phyloP scores from a whole-genome alignment of 768 basidiomycete species.

The Tulasnella calospora region DNA sequence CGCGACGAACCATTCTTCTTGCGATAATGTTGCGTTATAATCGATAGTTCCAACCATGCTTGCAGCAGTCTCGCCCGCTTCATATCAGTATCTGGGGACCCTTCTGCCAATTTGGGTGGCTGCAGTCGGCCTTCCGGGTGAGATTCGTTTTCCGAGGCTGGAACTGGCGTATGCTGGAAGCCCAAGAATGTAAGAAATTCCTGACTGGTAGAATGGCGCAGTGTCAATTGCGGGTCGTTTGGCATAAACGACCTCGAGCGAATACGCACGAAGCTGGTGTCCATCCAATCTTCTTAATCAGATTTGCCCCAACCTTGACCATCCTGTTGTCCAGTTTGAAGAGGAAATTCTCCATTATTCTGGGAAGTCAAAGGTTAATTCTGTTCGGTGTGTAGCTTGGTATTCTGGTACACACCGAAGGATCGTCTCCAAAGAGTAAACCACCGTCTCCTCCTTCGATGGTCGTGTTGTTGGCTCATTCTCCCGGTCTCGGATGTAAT shows the following conservation, averaged over 20 bases:
- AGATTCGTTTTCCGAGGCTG: not conserved
- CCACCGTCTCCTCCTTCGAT: constrained; percentile 49
- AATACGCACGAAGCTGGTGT: constrained; percentile 42
- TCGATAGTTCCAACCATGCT: constrained; percentile 69
- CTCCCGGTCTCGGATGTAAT: constrained; percentile 54
- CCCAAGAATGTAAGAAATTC: too few species aligned
- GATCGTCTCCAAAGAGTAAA: constrained; percentile 60
- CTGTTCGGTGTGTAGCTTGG: constrained; percentile 9
- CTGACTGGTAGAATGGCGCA: not conserved
- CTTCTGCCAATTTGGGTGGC: constrained; percentile 44
- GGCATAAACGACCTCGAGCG: not conserved
- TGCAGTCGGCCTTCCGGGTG: constrained; percentile 29
- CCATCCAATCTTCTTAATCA: constrained; percentile 25
- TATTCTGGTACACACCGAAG: constrained; percentile 47
- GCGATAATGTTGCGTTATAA: constrained; percentile 45
- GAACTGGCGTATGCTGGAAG: not conserved
- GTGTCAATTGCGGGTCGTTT: not conserved
- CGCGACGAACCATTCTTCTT: not conserved
- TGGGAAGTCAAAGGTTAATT: constrained; percentile 33
- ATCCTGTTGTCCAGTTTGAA: constrained; percentile 50
- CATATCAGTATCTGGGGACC: not conserved
- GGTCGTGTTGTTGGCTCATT: constrained; percentile 43
- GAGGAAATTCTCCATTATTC: constrained; percentile 63
- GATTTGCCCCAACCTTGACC: constrained; percentile 16
- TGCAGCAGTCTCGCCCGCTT: constrained; percentile 54